Evolutionary conservation across 148 eudicot genomes (phyloP).

Genomic region (Persicaria tinctoria): DNA sequence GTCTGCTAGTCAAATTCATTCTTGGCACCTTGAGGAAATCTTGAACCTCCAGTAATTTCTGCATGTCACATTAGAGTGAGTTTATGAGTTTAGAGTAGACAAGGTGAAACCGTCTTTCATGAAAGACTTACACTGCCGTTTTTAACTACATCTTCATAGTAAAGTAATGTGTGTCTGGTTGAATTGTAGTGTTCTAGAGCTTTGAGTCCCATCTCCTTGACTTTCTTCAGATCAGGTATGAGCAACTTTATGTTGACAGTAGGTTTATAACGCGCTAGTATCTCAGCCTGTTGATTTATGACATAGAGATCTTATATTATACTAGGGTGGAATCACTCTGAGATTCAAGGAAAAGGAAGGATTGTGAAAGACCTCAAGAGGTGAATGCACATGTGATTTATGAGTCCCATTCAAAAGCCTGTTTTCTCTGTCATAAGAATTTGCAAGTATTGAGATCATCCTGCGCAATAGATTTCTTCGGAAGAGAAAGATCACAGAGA

Average conservation of each 20-base stretch:
- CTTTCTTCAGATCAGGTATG: constrained; percentile 49
- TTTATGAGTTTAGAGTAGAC: neutral
- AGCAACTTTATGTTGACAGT: constrained; percentile 42
- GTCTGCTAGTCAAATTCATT: constrained; percentile 53
- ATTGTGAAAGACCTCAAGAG: constrained; percentile 46
- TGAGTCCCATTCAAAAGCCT: constrained; percentile 79
- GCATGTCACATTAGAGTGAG: constrained; percentile 11
- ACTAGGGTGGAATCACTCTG: neutral
- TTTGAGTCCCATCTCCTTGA: constrained; percentile 35
- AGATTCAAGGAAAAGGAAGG: constrained; percentile 18
- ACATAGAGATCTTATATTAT: neutral
- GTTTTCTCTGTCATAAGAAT: constrained; percentile 62
- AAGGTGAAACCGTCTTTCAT: neutral
- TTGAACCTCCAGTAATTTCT: constrained; percentile 64
- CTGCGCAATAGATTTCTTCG: constrained; percentile 80
- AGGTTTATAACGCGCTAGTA: constrained; percentile 70
- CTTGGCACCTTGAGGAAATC: constrained; percentile 64
- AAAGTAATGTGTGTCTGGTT: constrained; percentile 63
- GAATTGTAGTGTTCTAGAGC: constrained; percentile 58
- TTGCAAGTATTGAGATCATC: constrained; percentile 77
- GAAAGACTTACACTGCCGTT: constrained; percentile 51
- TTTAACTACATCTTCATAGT: constrained; percentile 66
- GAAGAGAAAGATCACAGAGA: constrained; percentile 74
- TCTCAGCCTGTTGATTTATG: constrained; percentile 48
- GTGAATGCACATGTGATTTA: constrained; percentile 80